Conservation (phyloP, 805 yeast genomes). For the Pichia ethanolica region DNA sequence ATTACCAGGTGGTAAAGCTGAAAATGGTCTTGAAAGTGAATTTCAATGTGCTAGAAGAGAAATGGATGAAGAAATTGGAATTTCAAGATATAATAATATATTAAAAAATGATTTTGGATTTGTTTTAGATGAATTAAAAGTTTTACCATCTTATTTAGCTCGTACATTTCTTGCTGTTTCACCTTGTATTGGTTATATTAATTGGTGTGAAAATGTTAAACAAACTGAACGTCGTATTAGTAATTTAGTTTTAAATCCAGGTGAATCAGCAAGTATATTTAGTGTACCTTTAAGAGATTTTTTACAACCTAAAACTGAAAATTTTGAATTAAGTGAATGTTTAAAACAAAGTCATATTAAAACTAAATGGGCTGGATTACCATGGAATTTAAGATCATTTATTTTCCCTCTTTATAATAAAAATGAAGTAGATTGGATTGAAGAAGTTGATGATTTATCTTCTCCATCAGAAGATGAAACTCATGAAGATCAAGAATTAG, state of each 20-base stretch:
- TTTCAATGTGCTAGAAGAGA: constrained; percentile 77
- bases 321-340: constrained; percentile 26
- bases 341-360: constrained; percentile 27
- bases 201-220: constrained; percentile 29
- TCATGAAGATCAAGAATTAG: constrained; percentile 32
- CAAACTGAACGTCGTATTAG: constrained; percentile 18
- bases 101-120: constrained; percentile 43
- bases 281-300: constrained; percentile 65
- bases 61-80: constrained; percentile 81
- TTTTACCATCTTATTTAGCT: constrained; percentile 73
- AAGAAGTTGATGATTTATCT: constrained; percentile 51
- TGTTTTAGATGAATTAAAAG: constrained; percentile 49
- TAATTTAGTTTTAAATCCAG: constrained; percentile 54
- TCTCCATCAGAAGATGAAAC: constrained; percentile 44
- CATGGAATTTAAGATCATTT: constrained; percentile 58
- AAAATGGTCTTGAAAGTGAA: constrained; percentile 53
- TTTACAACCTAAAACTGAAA: constrained; percentile 27
- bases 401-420: constrained; percentile 49
- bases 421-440: constrained; percentile 58
- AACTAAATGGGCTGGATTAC: constrained; percentile 65
- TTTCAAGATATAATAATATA: constrained; percentile 40
- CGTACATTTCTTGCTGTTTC: constrained; percentile 76
- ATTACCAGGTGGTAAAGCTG: constrained; percentile 92
- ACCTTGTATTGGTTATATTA: constrained; percentile 68
- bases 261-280: constrained; percentile 66